A percentile compares a stretch with the other conserved stretches of the same genome.
phyloP scores from a whole-genome alignment of 805 yeast genomes.

The Vanderwaltozyma yarrowii region DNA sequence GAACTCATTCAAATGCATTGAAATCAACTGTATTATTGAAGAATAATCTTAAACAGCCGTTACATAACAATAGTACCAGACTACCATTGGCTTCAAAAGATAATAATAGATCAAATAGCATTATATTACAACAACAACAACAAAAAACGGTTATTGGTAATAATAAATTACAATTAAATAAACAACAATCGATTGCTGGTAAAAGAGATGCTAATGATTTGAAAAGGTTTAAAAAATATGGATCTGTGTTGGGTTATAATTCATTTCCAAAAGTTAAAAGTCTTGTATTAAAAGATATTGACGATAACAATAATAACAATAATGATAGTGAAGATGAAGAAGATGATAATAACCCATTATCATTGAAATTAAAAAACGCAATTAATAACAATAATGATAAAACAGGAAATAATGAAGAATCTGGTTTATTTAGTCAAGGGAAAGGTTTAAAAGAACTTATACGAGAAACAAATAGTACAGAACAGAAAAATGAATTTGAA shows the following conservation, averaged over 20 bases:
- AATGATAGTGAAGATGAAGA: constrained; percentile 11
- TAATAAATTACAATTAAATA: background rate
- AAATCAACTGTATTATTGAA: constrained; percentile 5
- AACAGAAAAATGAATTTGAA: constrained; percentile 27
- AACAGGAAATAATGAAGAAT: constrained; percentile 6
- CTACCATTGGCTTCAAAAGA: constrained; percentile 26
- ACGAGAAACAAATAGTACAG: constrained; percentile 3
- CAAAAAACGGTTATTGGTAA: background rate
- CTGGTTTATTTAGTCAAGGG: constrained; percentile 6
- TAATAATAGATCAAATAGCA: constrained; percentile 16
- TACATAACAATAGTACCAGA: constrained; percentile 5
- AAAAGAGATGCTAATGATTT: constrained; percentile 10
- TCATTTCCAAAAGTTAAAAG: constrained; percentile 21
- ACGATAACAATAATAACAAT: constrained; percentile 5
- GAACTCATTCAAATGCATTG: constrained; percentile 13
- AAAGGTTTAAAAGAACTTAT: constrained; percentile 13
- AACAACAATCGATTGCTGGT: background rate
- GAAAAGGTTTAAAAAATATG: constrained; percentile 27
- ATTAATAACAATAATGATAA: background rate
- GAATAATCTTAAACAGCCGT: background rate
- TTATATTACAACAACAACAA: constrained; percentile 1
- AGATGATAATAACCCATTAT: constrained; percentile 15
- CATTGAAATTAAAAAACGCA: constrained; percentile 25
- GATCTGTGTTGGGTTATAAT: constrained; percentile 20
- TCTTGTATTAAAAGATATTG: constrained; percentile 22